Evolutionary conservation across 2,329 filamentous ascomycete genomes (phyloP).

Genomic region (Aspergillus latus): DNA sequence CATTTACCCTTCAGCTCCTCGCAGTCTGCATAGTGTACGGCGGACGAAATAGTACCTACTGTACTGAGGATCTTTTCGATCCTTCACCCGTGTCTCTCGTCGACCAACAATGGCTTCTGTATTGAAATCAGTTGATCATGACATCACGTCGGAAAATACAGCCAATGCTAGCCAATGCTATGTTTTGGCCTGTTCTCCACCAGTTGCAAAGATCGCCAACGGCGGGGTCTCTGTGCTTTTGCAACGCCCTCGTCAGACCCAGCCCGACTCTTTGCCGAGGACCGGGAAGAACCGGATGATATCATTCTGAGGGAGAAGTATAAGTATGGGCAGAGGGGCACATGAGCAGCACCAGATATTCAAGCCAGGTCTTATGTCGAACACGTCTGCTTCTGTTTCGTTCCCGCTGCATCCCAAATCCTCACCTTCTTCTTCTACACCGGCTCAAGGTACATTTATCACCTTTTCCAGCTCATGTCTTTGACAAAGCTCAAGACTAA

Average conservation of each 20-base stretch:
- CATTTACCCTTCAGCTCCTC: too few relatives aligned
- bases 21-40: too few relatives aligned
- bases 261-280: background rate
- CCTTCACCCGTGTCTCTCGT: too few relatives aligned
- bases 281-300: slow-evolving; percentile 3
- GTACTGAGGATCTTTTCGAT: too few relatives aligned
- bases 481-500: background rate
- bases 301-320: background rate
- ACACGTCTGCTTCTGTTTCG: background rate
- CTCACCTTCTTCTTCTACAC: background rate
- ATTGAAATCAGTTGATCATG: background rate
- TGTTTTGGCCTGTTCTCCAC: background rate
- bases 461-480: background rate
- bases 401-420: background rate
- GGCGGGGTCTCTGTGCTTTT: background rate
- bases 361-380: background rate
- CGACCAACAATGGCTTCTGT: too few relatives aligned
- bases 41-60: too few relatives aligned
- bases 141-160: background rate
- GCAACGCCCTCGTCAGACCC: background rate
- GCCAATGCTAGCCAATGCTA: background rate
- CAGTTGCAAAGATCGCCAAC: background rate
- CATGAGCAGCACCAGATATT: background rate
- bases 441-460: background rate
- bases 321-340: background rate